phyloP scores from a whole-genome alignment of 2,329 filamentous ascomycete genomes.

The Colletotrichum navitas region DNA sequence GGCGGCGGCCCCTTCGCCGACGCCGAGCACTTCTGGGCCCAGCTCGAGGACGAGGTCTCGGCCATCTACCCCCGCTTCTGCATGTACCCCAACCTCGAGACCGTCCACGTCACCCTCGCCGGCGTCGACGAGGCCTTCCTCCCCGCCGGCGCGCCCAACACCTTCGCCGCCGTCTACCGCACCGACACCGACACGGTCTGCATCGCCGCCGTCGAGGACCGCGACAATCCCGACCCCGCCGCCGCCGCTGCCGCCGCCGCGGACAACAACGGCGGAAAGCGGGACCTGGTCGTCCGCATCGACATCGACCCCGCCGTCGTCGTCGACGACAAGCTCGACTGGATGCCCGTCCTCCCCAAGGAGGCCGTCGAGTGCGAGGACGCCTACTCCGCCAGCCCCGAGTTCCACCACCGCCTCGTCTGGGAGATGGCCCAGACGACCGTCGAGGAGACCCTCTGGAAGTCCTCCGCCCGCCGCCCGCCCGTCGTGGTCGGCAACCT shows the following conservation, averaged over 20 bases:
- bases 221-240: background rate
- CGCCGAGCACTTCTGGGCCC: background rate
- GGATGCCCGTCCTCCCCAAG: background rate
- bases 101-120: background rate
- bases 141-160: background rate
- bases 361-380: background rate
- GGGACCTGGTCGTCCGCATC: background rate
- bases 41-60: background rate
- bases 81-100: background rate
- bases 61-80: background rate
- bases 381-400: background rate
- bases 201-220: background rate
- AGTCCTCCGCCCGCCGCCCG: background rate
- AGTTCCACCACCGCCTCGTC: background rate
- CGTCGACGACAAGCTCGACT: background rate
- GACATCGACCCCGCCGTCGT: background rate
- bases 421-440: background rate
- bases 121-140: background rate
- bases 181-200: background rate
- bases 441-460: background rate
- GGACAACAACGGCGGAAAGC: background rate
- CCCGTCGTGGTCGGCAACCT: background rate
- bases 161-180: background rate
- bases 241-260: background rate
- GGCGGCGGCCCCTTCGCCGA: background rate